Evolutionary conservation across 306 rosid species (phyloP).

Genomic region (Albizia julibrissin): DNA sequence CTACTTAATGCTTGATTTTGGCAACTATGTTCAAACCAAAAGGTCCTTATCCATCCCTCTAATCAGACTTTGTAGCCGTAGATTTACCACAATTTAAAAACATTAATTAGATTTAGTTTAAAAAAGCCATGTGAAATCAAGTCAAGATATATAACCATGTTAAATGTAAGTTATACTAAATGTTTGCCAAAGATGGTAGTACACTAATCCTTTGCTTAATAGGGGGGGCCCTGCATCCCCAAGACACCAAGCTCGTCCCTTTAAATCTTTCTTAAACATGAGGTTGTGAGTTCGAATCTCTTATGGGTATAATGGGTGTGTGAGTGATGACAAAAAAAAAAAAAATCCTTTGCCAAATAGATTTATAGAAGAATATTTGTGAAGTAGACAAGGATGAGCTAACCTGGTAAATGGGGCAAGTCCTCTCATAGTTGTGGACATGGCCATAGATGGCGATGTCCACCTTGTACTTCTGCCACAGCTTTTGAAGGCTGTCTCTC

Average conservation of each 20-base stretch:
- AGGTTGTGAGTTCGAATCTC: too few relatives aligned
- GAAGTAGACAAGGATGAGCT: constrained; percentile 8
- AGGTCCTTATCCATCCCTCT: background rate
- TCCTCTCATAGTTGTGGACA: constrained; percentile 87
- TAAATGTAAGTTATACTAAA: background rate
- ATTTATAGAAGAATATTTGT: background rate
- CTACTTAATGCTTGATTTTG: background rate
- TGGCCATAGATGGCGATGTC: constrained; percentile 91
- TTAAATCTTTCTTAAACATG: too few relatives aligned
- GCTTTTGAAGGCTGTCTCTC: constrained; percentile 78
- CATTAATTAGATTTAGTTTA: background rate
- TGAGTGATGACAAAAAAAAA: too few relatives aligned
- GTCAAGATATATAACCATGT: background rate
- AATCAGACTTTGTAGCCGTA: background rate
- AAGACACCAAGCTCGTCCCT: too few relatives aligned
- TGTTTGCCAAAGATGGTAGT: background rate
- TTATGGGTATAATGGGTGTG: too few relatives aligned
- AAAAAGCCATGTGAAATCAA: background rate
- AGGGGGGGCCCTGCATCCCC: too few relatives aligned
- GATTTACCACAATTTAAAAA: background rate
- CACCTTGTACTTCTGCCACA: constrained; percentile 89
- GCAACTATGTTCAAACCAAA: background rate
- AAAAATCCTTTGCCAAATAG: too few relatives aligned
- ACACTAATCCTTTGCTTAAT: background rate
- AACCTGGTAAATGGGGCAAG: constrained; percentile 93